Evolutionary conservation across 352 stramenopile species (phyloP), one percentile per base, ranked within the genome.

Genomic region (Phytophthora kernoviae): DNA sequence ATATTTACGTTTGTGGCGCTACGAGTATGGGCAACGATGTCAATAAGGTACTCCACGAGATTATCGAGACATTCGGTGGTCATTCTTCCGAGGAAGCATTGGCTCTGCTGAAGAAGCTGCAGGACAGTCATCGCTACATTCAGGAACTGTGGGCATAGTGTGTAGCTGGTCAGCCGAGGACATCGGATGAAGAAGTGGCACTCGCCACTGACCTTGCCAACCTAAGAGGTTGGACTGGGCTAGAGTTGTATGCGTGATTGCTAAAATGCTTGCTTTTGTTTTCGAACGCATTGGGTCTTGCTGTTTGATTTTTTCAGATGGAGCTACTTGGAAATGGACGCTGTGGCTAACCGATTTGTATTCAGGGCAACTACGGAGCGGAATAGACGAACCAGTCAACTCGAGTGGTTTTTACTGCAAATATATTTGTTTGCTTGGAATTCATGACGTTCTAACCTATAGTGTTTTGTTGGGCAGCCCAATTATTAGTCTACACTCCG

Each of bases 21-120:
- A 99, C 97, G 17, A 77, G 75, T 53, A 99, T 99, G 97, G 97
- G 97, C 50, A 88, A 95, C 36, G 96, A 99, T 66, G 97, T 99
- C 5, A 80, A 97, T 70, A 89, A 91, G 64, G 96, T 98, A 56
- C 76, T 98, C 45, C 77, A 82, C 44, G 61, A 93, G 39, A 80
- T 98, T 41, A 87, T 97, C 5, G 65, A 87, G 48, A 80, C 77
- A 42, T 84, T 84, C 33, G 77, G 88, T 40, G 62, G 78, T 3
- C 62, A 89, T 59, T 76, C 74, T 32, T 20, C 41, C 18, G 73
- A 75, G 0, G 71, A 91, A 32, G 96, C 93, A 1, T 71, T 86
- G 15, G 65, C 67, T 10, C 97, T 87, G 59, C 73, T 99, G 34
- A 93, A 98, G 58, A 75, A 90, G 27, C 66, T 99, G 33, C 84